A percentile compares a stretch with the other conserved stretches of the same genome.
phyloP scores from a whole-genome alignment of 2,329 filamentous ascomycete species.

The Stachybotrys chlorohalonatus region DNA sequence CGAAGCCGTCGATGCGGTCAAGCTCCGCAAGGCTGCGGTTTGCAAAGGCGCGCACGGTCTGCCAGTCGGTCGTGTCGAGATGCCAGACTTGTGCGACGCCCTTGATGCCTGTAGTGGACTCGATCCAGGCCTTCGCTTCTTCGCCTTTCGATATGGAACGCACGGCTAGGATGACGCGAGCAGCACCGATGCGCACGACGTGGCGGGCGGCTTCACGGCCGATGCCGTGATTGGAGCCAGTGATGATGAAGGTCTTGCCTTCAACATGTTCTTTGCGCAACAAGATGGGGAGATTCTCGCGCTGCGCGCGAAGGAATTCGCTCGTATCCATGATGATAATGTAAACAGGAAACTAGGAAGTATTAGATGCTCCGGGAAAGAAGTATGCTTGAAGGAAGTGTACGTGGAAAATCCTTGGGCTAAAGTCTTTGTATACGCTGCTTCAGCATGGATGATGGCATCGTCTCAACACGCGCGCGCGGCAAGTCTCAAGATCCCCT shows the following conservation, averaged over 20 bases:
- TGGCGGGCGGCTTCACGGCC: conserved; percentile 31
- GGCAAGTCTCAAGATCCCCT: no score
- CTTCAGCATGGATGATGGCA: no score
- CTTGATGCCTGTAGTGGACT: conserved; percentile 11
- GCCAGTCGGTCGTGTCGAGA: conserved; percentile 30
- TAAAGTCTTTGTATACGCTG: no score
- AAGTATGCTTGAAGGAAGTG: no score
- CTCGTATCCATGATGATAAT: neutral
- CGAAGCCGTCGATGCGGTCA: conserved; percentile 30
- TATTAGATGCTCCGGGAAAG: no score
- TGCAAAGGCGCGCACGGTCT: conserved; percentile 24
- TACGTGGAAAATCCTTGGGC: no score
- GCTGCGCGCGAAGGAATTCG: neutral
- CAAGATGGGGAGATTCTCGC: neutral
- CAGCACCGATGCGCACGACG: conserved; percentile 25
- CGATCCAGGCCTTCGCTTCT: conserved; percentile 24
- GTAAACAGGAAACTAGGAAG: no score
- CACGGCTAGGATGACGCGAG: conserved; percentile 30
- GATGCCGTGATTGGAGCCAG: conserved; percentile 28
- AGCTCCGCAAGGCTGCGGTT: conserved; percentile 13
- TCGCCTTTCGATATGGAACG: conserved; percentile 28
- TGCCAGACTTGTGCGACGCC: conserved; percentile 30
- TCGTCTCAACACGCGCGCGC: no score
- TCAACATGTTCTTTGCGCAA: neutral
- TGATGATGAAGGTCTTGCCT: conserved; percentile 20